These are phyloP conservation scores for Priceomyces melissophilus DNA, from an alignment of 805 yeast genomes.

Conservation along the genomic window DNA sequence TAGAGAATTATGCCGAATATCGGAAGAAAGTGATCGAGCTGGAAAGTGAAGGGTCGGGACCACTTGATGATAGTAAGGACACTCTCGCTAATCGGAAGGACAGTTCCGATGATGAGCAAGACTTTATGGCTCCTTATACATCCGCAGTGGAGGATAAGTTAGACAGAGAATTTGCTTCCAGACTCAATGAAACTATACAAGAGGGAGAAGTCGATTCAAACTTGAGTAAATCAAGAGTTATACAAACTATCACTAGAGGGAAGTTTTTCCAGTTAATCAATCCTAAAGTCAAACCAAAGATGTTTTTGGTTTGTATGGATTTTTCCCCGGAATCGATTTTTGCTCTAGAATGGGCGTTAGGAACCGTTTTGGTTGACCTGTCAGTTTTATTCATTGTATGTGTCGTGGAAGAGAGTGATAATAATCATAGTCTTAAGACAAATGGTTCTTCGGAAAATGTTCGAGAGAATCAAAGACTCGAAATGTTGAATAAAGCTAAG, in stretches of 20 bases:
- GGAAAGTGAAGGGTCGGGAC: constrained; percentile 33
- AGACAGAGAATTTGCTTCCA: constrained; percentile 57
- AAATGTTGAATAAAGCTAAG: constrained; percentile 40
- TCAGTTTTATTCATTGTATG: constrained; percentile 73
- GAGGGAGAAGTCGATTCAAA: constrained; percentile 56
- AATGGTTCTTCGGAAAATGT: constrained; percentile 32
- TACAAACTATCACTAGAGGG: constrained; percentile 69
- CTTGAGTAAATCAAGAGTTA: constrained; percentile 52
- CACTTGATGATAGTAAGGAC: constrained; percentile 7
- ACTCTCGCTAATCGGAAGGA: constrained; percentile 4
- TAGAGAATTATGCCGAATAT: constrained; percentile 57
- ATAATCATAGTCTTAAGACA: constrained; percentile 40
- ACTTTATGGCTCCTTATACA: constrained; percentile 60
- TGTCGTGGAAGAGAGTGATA: constrained; percentile 49
- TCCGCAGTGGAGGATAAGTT: constrained; percentile 62
- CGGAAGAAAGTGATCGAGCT: constrained; percentile 60
- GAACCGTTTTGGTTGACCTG: constrained; percentile 78
- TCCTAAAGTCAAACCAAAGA: constrained; percentile 46
- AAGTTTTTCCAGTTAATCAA: constrained; percentile 52
- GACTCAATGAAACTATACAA: constrained; percentile 49
- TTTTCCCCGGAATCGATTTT: constrained; percentile 77
- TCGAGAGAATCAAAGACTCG: constrained; percentile 34
- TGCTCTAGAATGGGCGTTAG: constrained; percentile 86
- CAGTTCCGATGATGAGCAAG: constrained; percentile 14
- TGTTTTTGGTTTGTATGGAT: constrained; percentile 77